Evolutionary conservation across 371 early-diverging fungal species (phyloP), one percentile per base, ranked within the genome.

Genomic region (Parasitella parasitica): DNA sequence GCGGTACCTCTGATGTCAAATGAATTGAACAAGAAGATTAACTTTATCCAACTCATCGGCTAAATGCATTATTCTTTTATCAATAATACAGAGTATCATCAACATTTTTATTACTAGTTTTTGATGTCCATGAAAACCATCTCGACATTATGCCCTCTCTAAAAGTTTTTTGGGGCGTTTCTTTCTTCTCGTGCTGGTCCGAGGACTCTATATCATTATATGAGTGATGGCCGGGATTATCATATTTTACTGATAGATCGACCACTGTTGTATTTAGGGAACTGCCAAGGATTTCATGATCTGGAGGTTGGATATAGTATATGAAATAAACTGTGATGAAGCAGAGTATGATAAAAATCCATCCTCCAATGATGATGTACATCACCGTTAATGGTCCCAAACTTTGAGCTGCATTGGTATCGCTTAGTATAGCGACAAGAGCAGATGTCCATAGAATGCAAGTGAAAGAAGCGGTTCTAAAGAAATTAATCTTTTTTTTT

Each of bases 361-460:
- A 86, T 4, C 86, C 86, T 8, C 77, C 74, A 1, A 74, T 64
- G 54, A 86, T 83, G 52, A 83, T 81, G 9, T 80, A 83, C 0
- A 84, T 50, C 9, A 82, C 80, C 8, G 81, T 63, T n/a, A 74
- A 67, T 6, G 82, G 80, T 0, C 82, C 81, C 0, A 81, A 54
- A 39, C 70, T 76, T 57, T 75, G 68, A 34, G 76, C 60, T 52
- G 81, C 67, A 54, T 78, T 55, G 18, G 83, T 63, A 64, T 80
- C 67, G 63, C 83, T 82, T 0, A 86, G 63, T 15, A 84, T 64
- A 2, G 84, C 83, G 1, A 84, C 82, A 3, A 84, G 64, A 1
- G 82, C 68, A 5, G 82, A 82, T 2, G 84, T 83, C 75, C 83
- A 86, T 8, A 84, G 51, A 8, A 86, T 83, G 37, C 82, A 84